A percentile compares a stretch with the other conserved stretches of the same genome.
Conservation (phyloP, 768 basidiomycete species). For the Royoungia palumana region DNA sequence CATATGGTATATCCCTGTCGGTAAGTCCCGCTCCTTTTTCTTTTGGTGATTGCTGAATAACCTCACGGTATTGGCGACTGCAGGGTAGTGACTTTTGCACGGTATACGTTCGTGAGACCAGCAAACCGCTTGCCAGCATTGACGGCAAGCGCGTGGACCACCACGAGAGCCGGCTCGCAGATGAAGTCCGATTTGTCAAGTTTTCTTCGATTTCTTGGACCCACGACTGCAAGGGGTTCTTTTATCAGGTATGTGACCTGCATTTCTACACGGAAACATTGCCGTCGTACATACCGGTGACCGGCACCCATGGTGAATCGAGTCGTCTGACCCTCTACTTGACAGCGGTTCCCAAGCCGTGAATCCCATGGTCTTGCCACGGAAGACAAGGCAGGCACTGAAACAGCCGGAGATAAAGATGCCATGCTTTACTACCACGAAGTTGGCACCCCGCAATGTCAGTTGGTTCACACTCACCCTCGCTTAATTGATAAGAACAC, state of each 20-base stretch:
- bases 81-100: constrained; percentile 76
- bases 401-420: constrained; percentile 59
- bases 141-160: constrained; percentile 39
- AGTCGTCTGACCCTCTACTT: constrained; percentile 3
- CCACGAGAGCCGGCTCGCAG: constrained; percentile 52
- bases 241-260: constrained; percentile 58
- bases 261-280: background rate
- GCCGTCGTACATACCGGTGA: background rate
- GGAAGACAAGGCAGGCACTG: constrained; percentile 53
- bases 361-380: constrained; percentile 42
- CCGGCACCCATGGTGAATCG: background rate
- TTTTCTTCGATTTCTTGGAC: constrained; percentile 74
- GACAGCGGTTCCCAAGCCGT: constrained; percentile 55
- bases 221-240: constrained; percentile 77
- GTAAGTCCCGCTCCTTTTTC: constrained; percentile 36
- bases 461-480: constrained; percentile 15
- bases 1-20: constrained; percentile 72
- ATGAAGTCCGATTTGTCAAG: constrained; percentile 73
- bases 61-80: background rate
- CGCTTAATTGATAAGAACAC: constrained; percentile 6
- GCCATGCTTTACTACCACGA: constrained; percentile 77
- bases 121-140: constrained; percentile 48
- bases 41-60: constrained; percentile 2
- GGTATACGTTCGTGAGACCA: constrained; percentile 63
- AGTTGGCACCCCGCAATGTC: constrained; percentile 68